Evolutionary conservation across 2,329 filamentous ascomycete species (phyloP).

Genomic region (Exophiala sideris): DNA sequence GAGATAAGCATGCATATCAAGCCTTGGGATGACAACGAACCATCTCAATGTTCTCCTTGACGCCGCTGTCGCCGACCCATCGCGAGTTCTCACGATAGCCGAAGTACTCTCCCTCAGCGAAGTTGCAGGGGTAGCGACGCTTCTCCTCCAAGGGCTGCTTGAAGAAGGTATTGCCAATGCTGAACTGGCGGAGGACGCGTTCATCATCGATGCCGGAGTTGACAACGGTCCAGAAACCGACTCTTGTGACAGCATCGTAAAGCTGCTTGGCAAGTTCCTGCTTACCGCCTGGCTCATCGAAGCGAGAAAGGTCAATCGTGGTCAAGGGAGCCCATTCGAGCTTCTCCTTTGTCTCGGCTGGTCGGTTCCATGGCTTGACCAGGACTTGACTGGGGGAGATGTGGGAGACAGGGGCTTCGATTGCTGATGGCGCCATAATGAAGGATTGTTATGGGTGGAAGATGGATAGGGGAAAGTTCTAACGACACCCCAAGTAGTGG

Average conservation of each 20-base stretch:
- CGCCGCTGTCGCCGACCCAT: conserved; percentile 38
- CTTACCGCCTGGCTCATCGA: conserved; percentile 54
- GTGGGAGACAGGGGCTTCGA: background rate
- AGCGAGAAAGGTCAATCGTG: conserved; percentile 55
- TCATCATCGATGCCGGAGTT: conserved; percentile 27
- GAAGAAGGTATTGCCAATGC: conserved; percentile 32
- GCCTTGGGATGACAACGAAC: conserved; percentile 14
- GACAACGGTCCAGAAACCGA: conserved; percentile 33
- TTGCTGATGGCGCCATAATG: conserved; percentile 4
- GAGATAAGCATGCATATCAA: background rate
- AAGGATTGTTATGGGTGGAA: background rate
- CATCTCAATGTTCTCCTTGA: conserved; percentile 40
- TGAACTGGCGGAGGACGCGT: conserved; percentile 31
- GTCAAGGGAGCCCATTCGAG: conserved; percentile 52
- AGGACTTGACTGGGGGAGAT: conserved; percentile 32
- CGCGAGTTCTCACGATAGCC: conserved; percentile 34
- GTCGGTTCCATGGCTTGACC: conserved; percentile 35
- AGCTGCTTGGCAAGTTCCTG: conserved; percentile 53
- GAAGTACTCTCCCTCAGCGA: conserved; percentile 34
- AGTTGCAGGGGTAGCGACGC: conserved; percentile 44
- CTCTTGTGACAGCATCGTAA: conserved; percentile 48
- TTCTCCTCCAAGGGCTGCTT: conserved; percentile 52
- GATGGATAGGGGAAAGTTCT: background rate
- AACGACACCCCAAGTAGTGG: no score
- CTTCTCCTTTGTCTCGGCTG: conserved; percentile 26